Percentiles rank a stretch among this genome's conserved stretches.
These are phyloP conservation scores for Ogataea philodendri DNA, from an alignment of 805 yeast species.

Conservation along the genomic window DNA sequence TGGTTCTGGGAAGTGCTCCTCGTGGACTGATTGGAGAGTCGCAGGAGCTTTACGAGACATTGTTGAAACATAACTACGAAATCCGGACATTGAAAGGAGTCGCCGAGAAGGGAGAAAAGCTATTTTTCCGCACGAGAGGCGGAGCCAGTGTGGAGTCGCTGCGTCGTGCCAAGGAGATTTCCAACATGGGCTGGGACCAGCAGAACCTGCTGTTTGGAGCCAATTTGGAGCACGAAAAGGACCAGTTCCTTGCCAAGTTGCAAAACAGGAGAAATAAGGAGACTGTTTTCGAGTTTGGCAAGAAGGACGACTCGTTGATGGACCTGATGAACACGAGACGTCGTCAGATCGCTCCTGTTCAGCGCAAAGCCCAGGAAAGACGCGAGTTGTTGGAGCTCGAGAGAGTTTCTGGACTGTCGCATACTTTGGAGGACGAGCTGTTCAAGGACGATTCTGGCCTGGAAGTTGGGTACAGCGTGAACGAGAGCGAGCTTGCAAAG, in stretches of 20 bases:
- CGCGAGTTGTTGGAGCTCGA: conserved; percentile 67
- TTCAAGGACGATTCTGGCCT: conserved; percentile 46
- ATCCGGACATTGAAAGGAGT: conserved; percentile 63
- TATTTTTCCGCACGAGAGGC: conserved; percentile 80
- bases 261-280: conserved; percentile 72
- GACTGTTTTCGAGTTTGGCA: conserved; percentile 89
- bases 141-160: conserved; percentile 86
- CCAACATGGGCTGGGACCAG: conserved; percentile 81
- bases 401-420: conserved; percentile 70
- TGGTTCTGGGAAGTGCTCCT: conserved; percentile 83
- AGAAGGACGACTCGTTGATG: conserved; percentile 66
- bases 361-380: conserved; percentile 71
- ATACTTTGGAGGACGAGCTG: conserved; percentile 71
- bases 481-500: conserved; percentile 46
- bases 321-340: conserved; percentile 86
- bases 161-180: conserved; percentile 77
- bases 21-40: conserved; percentile 64
- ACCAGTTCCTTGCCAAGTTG: conserved; percentile 66
- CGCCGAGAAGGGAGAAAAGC: conserved; percentile 81
- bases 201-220: conserved; percentile 78
- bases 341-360: conserved; percentile 75
- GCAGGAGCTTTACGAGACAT: conserved; percentile 66
- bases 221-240: conserved; percentile 70
- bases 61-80: conserved; percentile 66
- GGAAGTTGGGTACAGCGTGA: conserved; percentile 38